Percentiles rank a stretch among this genome's conserved stretches.
Conservation (phyloP, 192 early-diverging fungal species). For the Linderina pennispora region DNA sequence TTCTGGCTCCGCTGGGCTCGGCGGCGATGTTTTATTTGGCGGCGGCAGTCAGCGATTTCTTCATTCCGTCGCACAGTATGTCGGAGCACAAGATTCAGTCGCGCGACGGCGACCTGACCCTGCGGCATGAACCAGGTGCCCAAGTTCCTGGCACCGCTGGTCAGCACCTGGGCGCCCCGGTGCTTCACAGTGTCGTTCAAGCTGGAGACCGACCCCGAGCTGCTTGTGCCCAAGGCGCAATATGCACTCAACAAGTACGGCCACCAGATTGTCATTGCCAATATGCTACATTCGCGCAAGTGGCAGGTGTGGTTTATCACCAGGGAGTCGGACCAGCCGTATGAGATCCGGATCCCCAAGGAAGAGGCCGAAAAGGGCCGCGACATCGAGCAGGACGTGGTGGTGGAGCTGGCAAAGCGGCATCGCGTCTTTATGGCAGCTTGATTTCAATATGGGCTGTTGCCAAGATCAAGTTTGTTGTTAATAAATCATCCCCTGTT, state of each 20-base stretch:
- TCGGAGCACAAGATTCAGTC: slow-evolving; percentile 98
- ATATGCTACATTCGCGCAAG: slow-evolving; percentile 87
- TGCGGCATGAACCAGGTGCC: slow-evolving; percentile 95
- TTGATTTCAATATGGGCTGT: background rate
- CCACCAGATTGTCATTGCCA: slow-evolving; percentile 97
- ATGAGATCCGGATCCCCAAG: slow-evolving; percentile 22
- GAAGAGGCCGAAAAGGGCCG: slow-evolving; percentile 10
- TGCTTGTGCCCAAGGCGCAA: slow-evolving; percentile 77
- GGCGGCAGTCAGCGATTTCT: slow-evolving; percentile 98
- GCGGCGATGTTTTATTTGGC: slow-evolving; percentile 93
- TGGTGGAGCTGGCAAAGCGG: slow-evolving; percentile 26
- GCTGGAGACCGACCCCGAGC: slow-evolving; percentile 83
- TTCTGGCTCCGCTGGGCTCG: slow-evolving; percentile 59
- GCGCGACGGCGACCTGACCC: slow-evolving; percentile 70
- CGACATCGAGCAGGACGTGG: slow-evolving; percentile 39
- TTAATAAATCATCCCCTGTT: background rate
- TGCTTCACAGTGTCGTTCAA: slow-evolving; percentile 97
- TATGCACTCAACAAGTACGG: slow-evolving; percentile 79
- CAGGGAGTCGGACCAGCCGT: slow-evolving; percentile 16
- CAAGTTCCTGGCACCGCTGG: slow-evolving; percentile 90
- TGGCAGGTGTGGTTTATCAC: slow-evolving; percentile 61
- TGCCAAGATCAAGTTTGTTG: too few species aligned
- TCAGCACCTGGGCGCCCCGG: slow-evolving; percentile 83
- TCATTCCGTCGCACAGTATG: slow-evolving; percentile 91
- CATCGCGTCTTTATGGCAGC: slow-evolving; percentile 13